Base-by-base conservation (phyloP, 106 monocot genomes). In the Phalaenopsis aphrodite region DNA sequence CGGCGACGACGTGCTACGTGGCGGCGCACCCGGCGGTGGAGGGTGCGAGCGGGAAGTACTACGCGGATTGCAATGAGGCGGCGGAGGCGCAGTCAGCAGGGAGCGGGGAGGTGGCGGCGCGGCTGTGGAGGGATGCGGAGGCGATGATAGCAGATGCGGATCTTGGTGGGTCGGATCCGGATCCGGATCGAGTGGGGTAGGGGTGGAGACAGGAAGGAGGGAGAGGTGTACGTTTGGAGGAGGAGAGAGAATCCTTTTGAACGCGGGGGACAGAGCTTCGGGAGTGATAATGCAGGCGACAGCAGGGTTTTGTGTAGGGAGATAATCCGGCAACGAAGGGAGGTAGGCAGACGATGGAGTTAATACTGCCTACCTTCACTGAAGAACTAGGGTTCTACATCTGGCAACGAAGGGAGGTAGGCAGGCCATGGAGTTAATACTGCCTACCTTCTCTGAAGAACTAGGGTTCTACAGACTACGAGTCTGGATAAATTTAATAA, bases 1-100 rank as follows among this genome's bases (percentile, higher is more conserved):
- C 90, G 6, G 87, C 90, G 16, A 90, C 90, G 74, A 90, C 90
- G 14, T 90, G 90, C 83, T 90, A 87, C 77, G 85, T 87, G 75
- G 90, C 87, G 58, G 61, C 78, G 78, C 90, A 87, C 64, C 85
- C 81, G 55, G 18, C 79, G 38, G 45, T 87, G 78, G 36, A 17
- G 2, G 85, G 87, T 39, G 85, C 87, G 15, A 79, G 84, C 8
- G 87, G 90, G 42, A 87, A 81, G 71, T 90, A 85, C 83, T 90
- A 87, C 58, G 80, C 81, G 5, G 87, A 90, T 75, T 87, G 90
- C 79, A 87, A 87, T 55, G 85, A 83, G 72, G 55, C 81, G 3
- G n/a, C 78, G 37, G 61, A 87, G 19, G 85, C 83, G 8, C 81
- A 57, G 55, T 16, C 39, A 7, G 81, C 71, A 15, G 81, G 75